These are phyloP conservation scores for Saccharomycopsis microspora DNA, from an alignment of 805 yeast species.

Conservation along the genomic window DNA sequence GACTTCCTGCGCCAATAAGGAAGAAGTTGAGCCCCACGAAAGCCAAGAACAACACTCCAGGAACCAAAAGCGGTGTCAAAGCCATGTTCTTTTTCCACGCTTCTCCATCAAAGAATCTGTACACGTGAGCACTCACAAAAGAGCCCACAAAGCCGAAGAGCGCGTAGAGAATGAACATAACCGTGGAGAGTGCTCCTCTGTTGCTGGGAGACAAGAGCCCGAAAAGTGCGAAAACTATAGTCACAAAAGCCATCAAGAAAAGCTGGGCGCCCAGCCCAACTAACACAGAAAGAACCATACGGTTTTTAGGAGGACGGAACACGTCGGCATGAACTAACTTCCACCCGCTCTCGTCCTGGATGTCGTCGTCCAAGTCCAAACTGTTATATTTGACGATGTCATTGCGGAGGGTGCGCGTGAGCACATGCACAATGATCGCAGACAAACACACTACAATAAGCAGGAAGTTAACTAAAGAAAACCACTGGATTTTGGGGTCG, in stretches of 20 bases:
- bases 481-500: conserved; percentile 94
- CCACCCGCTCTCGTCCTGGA: conserved; percentile 95
- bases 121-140: conserved; percentile 72
- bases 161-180: conserved; percentile 76
- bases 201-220: conserved; percentile 91
- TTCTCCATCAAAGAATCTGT: conserved; percentile 86
- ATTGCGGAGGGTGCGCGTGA: conserved; percentile 67
- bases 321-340: conserved; percentile 92
- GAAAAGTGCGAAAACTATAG: conserved; percentile 72
- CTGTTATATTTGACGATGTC: conserved; percentile 87
- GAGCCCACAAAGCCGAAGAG: conserved; percentile 77
- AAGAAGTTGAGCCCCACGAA: conserved; percentile 73
- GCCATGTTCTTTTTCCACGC: conserved; percentile 80
- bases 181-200: conserved; percentile 87
- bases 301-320: conserved; percentile 68
- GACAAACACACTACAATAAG: conserved; percentile 70
- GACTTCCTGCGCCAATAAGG: conserved; percentile 63
- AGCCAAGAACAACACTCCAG: conserved; percentile 56
- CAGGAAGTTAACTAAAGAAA: conserved; percentile 79
- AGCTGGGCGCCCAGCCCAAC: conserved; percentile 86
- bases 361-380: conserved; percentile 61
- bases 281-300: conserved; percentile 64
- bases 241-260: conserved; percentile 59
- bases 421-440: conserved; percentile 64
- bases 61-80: conserved; percentile 75